Evolutionary conservation across 345 rosid species (phyloP), one percentile per base, ranked within the genome.

Genomic region (Cardiospermum halicacabum): DNA sequence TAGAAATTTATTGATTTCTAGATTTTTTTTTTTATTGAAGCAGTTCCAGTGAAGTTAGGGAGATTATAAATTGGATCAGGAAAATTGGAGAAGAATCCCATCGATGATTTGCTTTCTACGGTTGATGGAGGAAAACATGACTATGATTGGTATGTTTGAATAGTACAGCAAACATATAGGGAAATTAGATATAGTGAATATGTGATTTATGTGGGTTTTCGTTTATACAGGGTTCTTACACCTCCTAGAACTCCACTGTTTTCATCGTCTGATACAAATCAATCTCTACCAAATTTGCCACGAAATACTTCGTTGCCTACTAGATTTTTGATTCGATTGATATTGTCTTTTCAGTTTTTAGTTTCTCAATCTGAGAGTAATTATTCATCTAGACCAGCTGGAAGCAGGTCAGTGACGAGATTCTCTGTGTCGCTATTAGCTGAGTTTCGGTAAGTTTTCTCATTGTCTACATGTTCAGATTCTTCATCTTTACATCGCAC

Each of bases 61-160:
- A 85, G 88, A 54, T 83, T 89, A 55, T 82, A 92, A 11, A 77
- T 84, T 24, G 96, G 92, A 81, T 79, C 97, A 54, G 84, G 76
- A 19, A 83, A 79, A 72, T 64, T 78, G 61, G 74, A 77, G 1
- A 86, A 69, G 70, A 72, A 49, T 47, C 89, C 87, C 78, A 67
- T 72, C 53, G 96, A 91, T 70, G 97, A 94, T 84, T 78, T 91
- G 3, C 72, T 94, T 62, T 78, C 85, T 2, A 76, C 97, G 1
- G 75, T 82, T 0, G 97, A 87, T 27, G 96, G 83, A 58, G 99
- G 96, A 50, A 91, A 94, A 73, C 85, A 89, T 58, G 97, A 90
- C 65, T 93, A 93, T 64, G 98, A 93, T 64, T 93, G 98, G 98
- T 90, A 75, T n/a, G n/a, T n/a, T n/a, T n/a, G n/a, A n/a, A n/a